Conservation (phyloP, 2,329 filamentous ascomycete species). For the Mollisia scopiformis region DNA sequence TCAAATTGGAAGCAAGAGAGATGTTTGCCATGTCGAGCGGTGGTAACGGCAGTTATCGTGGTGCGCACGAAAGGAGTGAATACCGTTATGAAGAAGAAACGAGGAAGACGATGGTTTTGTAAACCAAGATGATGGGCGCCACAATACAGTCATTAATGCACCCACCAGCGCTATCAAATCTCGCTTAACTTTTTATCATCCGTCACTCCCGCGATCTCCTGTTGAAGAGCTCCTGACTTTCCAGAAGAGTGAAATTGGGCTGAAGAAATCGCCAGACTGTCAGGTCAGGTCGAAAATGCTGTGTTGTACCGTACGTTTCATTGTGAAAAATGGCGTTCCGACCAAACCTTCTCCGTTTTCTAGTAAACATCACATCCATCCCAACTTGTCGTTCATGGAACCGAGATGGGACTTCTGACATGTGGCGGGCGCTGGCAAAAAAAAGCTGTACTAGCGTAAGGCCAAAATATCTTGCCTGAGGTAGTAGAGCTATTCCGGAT, state of each 20-base stretch:
- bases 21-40: slow-evolving; percentile 49
- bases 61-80: slow-evolving; percentile 37
- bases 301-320: background rate
- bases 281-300: background rate
- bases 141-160: slow-evolving; percentile 12
- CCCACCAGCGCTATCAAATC: slow-evolving; percentile 29
- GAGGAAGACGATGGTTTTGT: slow-evolving; percentile 3
- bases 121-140: slow-evolving; percentile 9
- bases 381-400: background rate
- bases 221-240: slow-evolving; percentile 2
- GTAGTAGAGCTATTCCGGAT: background rate
- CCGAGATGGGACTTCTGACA: background rate
- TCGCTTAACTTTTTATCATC: slow-evolving; percentile 30
- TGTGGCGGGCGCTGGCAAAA: slow-evolving; percentile 8
- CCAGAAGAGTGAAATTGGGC: background rate
- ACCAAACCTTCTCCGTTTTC: background rate
- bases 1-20: slow-evolving; percentile 35
- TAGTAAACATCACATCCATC: background rate
- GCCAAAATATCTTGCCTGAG: background rate
- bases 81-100: slow-evolving; percentile 4
- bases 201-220: slow-evolving; percentile 22
- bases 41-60: slow-evolving; percentile 35
- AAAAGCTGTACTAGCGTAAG: background rate
- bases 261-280: background rate
- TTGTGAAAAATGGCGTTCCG: background rate